Evolutionary conservation across 805 yeast genomes (phyloP).

Genomic region (Cyberlindnera xishuangbannaensis): DNA sequence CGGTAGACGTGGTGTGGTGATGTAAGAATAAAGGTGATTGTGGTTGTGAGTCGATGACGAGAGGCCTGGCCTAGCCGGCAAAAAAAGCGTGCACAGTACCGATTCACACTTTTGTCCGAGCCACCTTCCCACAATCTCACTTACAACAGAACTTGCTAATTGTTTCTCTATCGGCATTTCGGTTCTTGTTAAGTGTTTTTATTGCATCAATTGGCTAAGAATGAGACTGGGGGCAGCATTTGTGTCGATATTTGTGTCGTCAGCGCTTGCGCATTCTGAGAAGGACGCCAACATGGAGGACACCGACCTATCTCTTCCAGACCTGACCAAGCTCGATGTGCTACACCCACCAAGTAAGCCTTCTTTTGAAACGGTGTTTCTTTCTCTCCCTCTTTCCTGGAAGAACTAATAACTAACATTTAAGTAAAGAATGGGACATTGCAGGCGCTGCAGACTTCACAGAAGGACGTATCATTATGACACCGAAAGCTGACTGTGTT

Average conservation of each 20-base stretch:
- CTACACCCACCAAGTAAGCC: constrained; percentile 18
- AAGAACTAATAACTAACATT: constrained; percentile 12
- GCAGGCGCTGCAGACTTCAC: constrained; percentile 35
- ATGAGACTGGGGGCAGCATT: background rate
- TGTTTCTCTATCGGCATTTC: no score
- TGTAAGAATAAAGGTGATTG: no score
- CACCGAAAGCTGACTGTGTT: constrained; percentile 34
- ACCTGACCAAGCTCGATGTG: constrained; percentile 28
- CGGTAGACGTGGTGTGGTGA: no score
- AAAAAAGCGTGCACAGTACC: no score
- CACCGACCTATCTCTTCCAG: constrained; percentile 33
- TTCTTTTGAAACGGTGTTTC: background rate
- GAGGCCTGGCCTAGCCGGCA: no score
- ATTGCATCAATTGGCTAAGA: no score
- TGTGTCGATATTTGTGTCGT: constrained; percentile 1
- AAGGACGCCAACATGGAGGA: constrained; percentile 23
- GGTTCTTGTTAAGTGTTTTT: no score
- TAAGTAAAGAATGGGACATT: constrained; percentile 33
- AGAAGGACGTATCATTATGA: constrained; percentile 49
- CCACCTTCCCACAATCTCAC: no score
- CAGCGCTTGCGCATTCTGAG: constrained; percentile 16
- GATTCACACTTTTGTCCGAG: no score
- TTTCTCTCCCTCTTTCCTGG: background rate
- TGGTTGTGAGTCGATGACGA: no score
- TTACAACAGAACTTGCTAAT: no score